A percentile compares a stretch with the other conserved stretches of the same genome.
These are phyloP conservation scores for Jaltomata sinuosa DNA, from an alignment of 257 asterid genomes.

Conservation along the genomic window DNA sequence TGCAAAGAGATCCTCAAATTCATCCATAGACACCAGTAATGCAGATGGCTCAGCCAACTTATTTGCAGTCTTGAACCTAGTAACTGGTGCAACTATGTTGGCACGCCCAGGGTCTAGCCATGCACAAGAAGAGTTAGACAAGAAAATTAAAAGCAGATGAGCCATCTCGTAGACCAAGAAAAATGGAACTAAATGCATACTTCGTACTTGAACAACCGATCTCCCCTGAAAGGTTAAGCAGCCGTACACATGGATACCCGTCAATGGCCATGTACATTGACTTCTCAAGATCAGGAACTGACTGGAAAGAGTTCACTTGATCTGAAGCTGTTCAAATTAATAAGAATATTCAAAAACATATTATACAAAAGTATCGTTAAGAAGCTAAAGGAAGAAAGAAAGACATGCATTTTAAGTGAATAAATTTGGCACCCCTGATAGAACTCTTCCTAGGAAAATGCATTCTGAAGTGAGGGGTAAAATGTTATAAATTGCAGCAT, in stretches of 20 bases:
- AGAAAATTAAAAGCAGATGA: not conserved
- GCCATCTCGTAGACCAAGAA: not conserved
- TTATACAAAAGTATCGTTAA: conserved; percentile 2
- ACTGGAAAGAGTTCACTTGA: conserved; percentile 50
- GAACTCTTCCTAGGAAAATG: not conserved
- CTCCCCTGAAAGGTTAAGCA: conserved; percentile 93
- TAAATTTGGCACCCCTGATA: not conserved
- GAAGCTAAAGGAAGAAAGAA: not conserved
- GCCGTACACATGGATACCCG: conserved; percentile 92
- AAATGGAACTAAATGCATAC: conserved; percentile 5
- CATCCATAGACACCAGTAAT: conserved; percentile 57
- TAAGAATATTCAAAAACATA: not conserved
- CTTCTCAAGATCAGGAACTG: conserved; percentile 96
- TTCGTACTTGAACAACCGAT: conserved; percentile 94
- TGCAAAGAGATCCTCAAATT: conserved; percentile 60
- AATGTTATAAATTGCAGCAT: not conserved
- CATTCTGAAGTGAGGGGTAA: not conserved
- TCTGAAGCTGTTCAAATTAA: conserved; percentile 39
- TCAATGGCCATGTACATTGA: conserved; percentile 77
- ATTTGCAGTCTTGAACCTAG: conserved; percentile 39
- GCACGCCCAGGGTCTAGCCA: conserved; percentile 79
- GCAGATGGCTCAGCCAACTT: conserved; percentile 53
- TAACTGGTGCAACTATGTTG: conserved; percentile 75
- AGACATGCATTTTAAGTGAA: not conserved
- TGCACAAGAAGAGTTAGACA: conserved; percentile 18